Conservation (phyloP, 2,329 filamentous ascomycete species). For the Neurospora sp. region DNA sequence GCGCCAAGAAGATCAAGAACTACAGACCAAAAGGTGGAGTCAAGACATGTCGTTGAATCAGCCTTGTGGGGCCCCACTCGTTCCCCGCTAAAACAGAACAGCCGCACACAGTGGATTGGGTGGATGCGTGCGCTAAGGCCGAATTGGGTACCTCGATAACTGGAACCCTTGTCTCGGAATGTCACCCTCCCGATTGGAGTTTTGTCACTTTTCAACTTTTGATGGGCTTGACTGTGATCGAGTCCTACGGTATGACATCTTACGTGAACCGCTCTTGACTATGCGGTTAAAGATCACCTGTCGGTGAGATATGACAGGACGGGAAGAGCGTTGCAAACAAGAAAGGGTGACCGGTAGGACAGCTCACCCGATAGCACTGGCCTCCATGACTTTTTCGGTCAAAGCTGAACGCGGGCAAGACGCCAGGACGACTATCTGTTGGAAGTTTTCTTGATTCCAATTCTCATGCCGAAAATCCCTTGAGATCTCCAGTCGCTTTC, state of each 20-base stretch:
- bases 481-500: background rate
- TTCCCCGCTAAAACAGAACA: background rate
- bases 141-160: background rate
- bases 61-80: background rate
- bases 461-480: too few relatives aligned
- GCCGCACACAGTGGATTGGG: background rate
- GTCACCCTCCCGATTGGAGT: background rate
- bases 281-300: background rate
- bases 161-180: background rate
- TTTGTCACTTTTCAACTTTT: constrained; percentile 1
- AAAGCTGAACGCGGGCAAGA: background rate
- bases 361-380: background rate
- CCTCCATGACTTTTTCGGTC: background rate
- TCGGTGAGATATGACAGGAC: background rate
- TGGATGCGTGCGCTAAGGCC: background rate
- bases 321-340: background rate
- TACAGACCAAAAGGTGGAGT: background rate
- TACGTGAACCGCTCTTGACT: background rate
- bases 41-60: constrained; percentile 1
- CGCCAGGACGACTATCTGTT: background rate
- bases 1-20: background rate
- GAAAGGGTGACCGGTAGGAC: background rate
- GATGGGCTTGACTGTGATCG: background rate
- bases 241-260: background rate
- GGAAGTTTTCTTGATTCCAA: background rate